Evolutionary conservation across 2,329 filamentous ascomycete genomes (phyloP).

Genomic region (Exophiala oligosperma): DNA sequence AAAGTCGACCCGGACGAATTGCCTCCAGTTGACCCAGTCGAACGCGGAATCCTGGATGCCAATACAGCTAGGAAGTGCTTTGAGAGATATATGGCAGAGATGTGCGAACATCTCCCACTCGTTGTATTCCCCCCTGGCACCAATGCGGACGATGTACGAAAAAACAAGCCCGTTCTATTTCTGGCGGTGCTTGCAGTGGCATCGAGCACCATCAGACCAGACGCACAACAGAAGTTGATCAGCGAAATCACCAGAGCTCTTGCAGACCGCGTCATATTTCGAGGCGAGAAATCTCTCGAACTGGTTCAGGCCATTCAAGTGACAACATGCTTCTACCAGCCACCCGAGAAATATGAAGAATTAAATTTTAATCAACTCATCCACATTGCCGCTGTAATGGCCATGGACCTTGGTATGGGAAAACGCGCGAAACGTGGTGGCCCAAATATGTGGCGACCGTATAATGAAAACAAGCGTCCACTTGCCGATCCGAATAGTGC

Average conservation of each 20-base stretch:
- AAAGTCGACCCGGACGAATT: conserved; percentile 16
- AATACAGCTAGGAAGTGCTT: conserved; percentile 58
- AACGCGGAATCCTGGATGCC: conserved; percentile 51
- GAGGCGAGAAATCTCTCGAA: conserved; percentile 79
- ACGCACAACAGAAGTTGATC: conserved; percentile 62
- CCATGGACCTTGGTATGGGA: conserved; percentile 78
- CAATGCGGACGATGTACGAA: conserved; percentile 55
- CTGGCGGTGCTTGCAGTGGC: conserved; percentile 58
- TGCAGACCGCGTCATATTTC: conserved; percentile 71
- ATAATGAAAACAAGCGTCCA: conserved; percentile 39
- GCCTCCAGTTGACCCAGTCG: conserved; percentile 48
- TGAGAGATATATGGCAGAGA: conserved; percentile 54
- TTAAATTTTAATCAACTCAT: conserved; percentile 88
- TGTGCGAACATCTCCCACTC: conserved; percentile 57
- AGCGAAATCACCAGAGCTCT: conserved; percentile 71
- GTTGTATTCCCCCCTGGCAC: conserved; percentile 58
- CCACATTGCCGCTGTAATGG: conserved; percentile 78
- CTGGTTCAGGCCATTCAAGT: conserved; percentile 77
- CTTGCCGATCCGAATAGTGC: conserved; percentile 51
- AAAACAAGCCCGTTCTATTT: conserved; percentile 61
- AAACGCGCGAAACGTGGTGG: conserved; percentile 47
- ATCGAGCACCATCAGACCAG: conserved; percentile 52
- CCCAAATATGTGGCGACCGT: conserved; percentile 39
- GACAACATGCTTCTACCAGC: conserved; percentile 79
- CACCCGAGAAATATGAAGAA: conserved; percentile 79